phyloP scores from a whole-genome alignment of 805 yeast species.

The Pichia heedii region DNA sequence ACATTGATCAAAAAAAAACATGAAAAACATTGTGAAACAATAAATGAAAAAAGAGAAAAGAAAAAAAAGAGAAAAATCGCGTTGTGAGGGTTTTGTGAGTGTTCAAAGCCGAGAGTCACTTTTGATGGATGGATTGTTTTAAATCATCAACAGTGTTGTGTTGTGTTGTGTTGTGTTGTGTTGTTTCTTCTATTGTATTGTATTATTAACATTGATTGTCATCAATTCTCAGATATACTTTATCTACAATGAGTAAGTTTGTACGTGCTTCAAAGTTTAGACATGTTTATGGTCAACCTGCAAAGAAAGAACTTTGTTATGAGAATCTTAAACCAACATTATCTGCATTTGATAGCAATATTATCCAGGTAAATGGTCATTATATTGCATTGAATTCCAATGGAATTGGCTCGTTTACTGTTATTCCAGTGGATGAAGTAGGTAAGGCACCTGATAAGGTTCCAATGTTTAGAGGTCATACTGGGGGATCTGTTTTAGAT shows the following conservation, averaged over 20 bases:
- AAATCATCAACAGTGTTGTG: too few relatives aligned
- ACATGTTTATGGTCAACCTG: constrained; percentile 90
- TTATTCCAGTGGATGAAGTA: constrained; percentile 74
- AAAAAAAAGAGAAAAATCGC: neutral
- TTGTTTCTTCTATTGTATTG: too few relatives aligned
- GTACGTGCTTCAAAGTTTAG: constrained; percentile 96
- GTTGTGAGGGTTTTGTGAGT: neutral
- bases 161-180: too few relatives aligned
- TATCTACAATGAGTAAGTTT: constrained; percentile 58
- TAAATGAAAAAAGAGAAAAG: too few relatives aligned
- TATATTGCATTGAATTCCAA: constrained; percentile 79
- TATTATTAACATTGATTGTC: neutral
- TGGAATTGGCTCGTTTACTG: constrained; percentile 97
- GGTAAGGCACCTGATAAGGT: constrained; percentile 93
- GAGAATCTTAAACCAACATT: constrained; percentile 73
- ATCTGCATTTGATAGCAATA: constrained; percentile 94
- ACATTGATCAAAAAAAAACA: too few relatives aligned
- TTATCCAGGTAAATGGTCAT: constrained; percentile 79
- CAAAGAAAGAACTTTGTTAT: constrained; percentile 59
- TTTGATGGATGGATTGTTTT: too few relatives aligned
- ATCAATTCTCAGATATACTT: too few relatives aligned
- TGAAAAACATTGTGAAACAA: too few relatives aligned
- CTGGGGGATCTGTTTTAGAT: constrained; percentile 91
- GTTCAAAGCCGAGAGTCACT: too few relatives aligned
- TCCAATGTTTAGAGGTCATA: constrained; percentile 91